Percentiles rank a stretch among this genome's conserved stretches.
These are phyloP conservation scores for Amyloporia xantha DNA, from an alignment of 768 basidiomycete genomes.

Conservation along the genomic window DNA sequence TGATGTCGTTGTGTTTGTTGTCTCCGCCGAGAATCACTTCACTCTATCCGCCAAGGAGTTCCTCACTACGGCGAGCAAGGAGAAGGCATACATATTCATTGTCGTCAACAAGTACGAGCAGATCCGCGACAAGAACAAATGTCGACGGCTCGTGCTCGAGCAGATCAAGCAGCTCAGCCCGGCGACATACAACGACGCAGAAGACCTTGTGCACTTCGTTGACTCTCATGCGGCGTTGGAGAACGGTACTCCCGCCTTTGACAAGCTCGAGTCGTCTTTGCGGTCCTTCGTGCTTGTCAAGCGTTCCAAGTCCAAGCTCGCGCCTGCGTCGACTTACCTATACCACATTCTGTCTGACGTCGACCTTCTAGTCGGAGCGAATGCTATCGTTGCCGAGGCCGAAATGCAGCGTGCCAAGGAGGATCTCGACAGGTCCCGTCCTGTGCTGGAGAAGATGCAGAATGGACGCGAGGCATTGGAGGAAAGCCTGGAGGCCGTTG, in stretches of 20 bases:
- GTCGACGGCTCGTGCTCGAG: conserved; percentile 80
- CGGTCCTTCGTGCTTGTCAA: conserved; percentile 95
- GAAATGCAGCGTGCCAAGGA: conserved; percentile 68
- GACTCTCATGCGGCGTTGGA: conserved; percentile 77
- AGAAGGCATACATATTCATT: conserved; percentile 97
- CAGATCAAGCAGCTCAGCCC: conserved; percentile 93
- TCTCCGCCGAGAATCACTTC: conserved; percentile 97
- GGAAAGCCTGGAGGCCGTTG: conserved; percentile 67
- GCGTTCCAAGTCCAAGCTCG: conserved; percentile 92
- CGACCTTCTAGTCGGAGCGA: conserved; percentile 79
- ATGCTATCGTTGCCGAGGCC: conserved; percentile 75
- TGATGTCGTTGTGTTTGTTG: conserved; percentile 97
- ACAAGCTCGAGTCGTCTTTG: conserved; percentile 81
- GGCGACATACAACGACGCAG: conserved; percentile 83
- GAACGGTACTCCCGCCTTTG: conserved; percentile 65
- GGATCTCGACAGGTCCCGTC: conserved; percentile 63
- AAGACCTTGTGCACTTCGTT: conserved; percentile 96
- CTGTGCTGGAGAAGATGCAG: conserved; percentile 86
- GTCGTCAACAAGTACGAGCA: conserved; percentile 98
- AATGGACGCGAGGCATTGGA: conserved; percentile 67
- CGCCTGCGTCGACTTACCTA: conserved; percentile 89
- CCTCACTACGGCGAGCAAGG: conserved; percentile 85
- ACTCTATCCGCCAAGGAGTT: conserved; percentile 95
- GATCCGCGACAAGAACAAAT: conserved; percentile 93
- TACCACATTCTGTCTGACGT: conserved; percentile 86